phyloP scores from a whole-genome alignment of 2,329 filamentous ascomycete genomes.

The Coniochaeta ligniaria region DNA sequence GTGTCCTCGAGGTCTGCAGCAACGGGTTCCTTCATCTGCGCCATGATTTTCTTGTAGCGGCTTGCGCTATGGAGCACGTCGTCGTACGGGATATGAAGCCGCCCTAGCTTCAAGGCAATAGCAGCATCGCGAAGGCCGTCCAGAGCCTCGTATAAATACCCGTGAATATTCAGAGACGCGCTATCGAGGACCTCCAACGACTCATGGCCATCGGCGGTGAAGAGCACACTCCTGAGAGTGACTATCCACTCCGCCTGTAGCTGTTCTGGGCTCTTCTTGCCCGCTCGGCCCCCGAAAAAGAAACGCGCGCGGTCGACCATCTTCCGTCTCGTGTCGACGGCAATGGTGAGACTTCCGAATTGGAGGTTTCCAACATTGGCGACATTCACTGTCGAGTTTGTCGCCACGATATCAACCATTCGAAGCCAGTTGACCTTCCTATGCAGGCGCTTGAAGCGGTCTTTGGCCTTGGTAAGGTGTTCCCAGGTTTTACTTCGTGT shows the following conservation, averaged over 20 bases:
- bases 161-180: conserved; percentile 82
- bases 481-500: conserved; percentile 71
- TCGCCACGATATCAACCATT: conserved; percentile 81
- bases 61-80: conserved; percentile 62
- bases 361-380: conserved; percentile 79
- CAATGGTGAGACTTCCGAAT: conserved; percentile 74
- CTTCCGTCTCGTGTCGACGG: conserved; percentile 85
- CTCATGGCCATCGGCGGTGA: conserved; percentile 78
- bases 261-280: conserved; percentile 46
- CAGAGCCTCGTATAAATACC: conserved; percentile 75
- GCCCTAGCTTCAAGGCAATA: conserved; percentile 82
- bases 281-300: conserved; percentile 70
- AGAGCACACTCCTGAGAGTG: conserved; percentile 75
- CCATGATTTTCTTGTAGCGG: conserved; percentile 42
- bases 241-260: conserved; percentile 92
- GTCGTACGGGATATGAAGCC: conserved; percentile 85
- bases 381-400: conserved; percentile 69
- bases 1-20: conserved; percentile 49
- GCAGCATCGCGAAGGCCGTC: conserved; percentile 87
- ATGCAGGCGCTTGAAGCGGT: conserved; percentile 80
- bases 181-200: conserved; percentile 85
- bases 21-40: conserved; percentile 22
- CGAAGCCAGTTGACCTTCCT: conserved; percentile 81
- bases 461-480: conserved; percentile 69
- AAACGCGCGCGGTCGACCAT: conserved; percentile 86